phyloP scores from a whole-genome alignment of 805 yeast species.

The Ogataea parapolymorpha region DNA sequence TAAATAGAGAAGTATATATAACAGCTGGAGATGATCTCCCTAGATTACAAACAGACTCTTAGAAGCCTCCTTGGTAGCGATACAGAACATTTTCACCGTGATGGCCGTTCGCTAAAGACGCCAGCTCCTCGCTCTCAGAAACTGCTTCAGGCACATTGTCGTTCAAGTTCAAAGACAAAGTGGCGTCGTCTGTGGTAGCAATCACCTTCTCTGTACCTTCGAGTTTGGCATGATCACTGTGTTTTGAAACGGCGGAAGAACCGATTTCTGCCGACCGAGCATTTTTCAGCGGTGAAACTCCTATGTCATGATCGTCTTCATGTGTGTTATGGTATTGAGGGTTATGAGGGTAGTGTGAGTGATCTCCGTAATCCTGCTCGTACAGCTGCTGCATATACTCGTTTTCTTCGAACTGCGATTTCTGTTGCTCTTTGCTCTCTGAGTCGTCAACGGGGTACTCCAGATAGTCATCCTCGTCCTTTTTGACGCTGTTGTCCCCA shows the following conservation, averaged over 20 bases:
- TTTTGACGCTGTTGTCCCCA: constrained; percentile 4
- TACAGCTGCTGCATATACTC: constrained; percentile 33
- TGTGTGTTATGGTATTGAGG: constrained; percentile 30
- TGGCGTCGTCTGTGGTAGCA: constrained; percentile 31
- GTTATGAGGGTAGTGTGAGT: constrained; percentile 28
- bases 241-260: constrained; percentile 2
- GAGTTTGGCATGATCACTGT: constrained; percentile 1
- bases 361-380: constrained; percentile 31
- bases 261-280: constrained; percentile 4
- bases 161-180: constrained; percentile 28
- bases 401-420: constrained; percentile 9
- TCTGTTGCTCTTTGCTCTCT: constrained; percentile 6
- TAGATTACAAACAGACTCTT: constrained; percentile 3
- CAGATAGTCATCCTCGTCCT: constrained; percentile 21
- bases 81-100: constrained; percentile 33
- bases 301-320: constrained; percentile 12
- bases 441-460: constrained; percentile 13
- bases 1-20: constrained; percentile 3
- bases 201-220: constrained; percentile 19
- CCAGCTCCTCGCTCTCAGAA: constrained; percentile 33
- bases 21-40: constrained; percentile 3
- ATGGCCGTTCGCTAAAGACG: constrained; percentile 34
- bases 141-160: constrained; percentile 32
- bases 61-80: constrained; percentile 29
- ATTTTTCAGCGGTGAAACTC: constrained; percentile 9